Percentiles rank a stretch among this genome's conserved stretches.
Conservation (phyloP, 192 early-diverging fungal species). For the Umbelopsis vinacea region DNA sequence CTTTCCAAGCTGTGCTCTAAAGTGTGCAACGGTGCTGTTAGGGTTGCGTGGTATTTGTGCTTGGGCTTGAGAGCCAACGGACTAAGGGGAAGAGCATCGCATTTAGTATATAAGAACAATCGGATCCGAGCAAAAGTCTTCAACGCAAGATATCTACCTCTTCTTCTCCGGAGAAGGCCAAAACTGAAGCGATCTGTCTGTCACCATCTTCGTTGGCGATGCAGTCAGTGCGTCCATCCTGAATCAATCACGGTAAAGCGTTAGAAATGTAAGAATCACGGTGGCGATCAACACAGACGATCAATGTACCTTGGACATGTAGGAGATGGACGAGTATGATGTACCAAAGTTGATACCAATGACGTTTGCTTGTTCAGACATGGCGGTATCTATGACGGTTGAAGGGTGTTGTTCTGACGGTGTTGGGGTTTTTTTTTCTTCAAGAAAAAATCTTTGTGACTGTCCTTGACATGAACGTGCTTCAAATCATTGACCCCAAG, state of each 20-base stretch:
- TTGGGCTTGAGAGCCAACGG: slow-evolving; percentile 72
- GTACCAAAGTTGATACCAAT: slow-evolving; percentile 90
- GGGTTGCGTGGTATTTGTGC: slow-evolving; percentile 87
- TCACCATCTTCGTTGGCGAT: slow-evolving; percentile 99
- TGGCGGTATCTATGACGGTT: slow-evolving; percentile 21
- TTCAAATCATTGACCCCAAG: too few species aligned
- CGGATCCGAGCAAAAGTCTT: neutral
- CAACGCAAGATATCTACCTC: slow-evolving; percentile 63
- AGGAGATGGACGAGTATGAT: slow-evolving; percentile 82
- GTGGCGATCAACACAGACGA: slow-evolving; percentile 23
- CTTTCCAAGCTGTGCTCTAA: slow-evolving; percentile 85
- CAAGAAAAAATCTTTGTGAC: slow-evolving; percentile 18
- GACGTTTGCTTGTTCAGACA: slow-evolving; percentile 43
- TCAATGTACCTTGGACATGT: slow-evolving; percentile 71
- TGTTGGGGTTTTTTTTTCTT: neutral
- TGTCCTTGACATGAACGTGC: neutral
- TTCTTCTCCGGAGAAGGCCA: slow-evolving; percentile 91
- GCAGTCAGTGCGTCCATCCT: slow-evolving; percentile 77
- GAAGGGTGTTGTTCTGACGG: slow-evolving; percentile 7
- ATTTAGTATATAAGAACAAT: neutral
- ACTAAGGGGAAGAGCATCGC: slow-evolving; percentile 6
- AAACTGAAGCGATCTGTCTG: slow-evolving; percentile 90
- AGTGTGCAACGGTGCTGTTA: slow-evolving; percentile 88
- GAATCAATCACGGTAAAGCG: neutral
- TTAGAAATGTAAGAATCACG: neutral